Evolutionary conservation across 805 yeast species (phyloP), one percentile per base, ranked within the genome.

Genomic region (Alloascoidea africana): DNA sequence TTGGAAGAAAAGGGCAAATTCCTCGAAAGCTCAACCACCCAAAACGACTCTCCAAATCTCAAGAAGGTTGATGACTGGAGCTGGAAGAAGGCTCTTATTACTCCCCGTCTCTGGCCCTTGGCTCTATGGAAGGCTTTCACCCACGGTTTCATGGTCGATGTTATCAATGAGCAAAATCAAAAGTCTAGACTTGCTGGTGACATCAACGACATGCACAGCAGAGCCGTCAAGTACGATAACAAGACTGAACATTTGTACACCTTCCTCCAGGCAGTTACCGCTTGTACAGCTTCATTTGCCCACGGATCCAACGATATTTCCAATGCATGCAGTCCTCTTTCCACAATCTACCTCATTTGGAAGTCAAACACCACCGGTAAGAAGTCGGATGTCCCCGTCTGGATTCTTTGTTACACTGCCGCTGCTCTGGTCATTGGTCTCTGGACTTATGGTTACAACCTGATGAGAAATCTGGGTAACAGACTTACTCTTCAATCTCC

Each of bases 221-320:
- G 61, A 41, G 73, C 85, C 42, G 75, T 73, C 54, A 72, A 66
- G 48, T 79, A 79, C 56, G 82, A 77, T 52, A 74, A 72, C 67
- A 73, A 74, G 54, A 60, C 75, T 41, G 89, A 79, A 58, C 75
- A 66, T 53, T 55, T 79, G 44, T 79, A 70, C 53, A 71, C 87
- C 3, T 60, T 77, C 43, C 59, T 77, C 39, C 89, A 79, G 57
- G 76, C 73, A 38, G 56, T 78, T 44, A 78, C 87, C 33, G 87
- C 89, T 13, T 68, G 75, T 46, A 78, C 85, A 37, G 77, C 78
- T 78, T 78, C 87, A 2, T 77, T 80, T 55, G 83, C 87, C 4
- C 89, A 79, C 51, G 89, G 89, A 40, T 76, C 89, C 32, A 79
- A 79, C 51, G 89, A 79, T 58, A 76, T 80, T 44, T 68, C 85